Base-by-base conservation (phyloP, 257 asterid species). In the Lithospermum erythrorhizon region DNA sequence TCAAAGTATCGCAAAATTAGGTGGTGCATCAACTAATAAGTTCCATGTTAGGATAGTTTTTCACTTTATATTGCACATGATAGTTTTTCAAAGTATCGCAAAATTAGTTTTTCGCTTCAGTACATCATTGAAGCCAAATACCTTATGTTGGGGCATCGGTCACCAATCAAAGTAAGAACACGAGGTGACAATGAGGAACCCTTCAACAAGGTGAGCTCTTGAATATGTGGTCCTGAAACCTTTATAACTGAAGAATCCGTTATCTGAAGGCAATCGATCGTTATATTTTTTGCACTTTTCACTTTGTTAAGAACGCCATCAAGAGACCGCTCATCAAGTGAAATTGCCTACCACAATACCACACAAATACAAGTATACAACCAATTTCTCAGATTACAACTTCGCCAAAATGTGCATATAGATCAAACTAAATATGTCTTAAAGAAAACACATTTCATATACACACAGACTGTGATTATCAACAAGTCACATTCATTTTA, bases 61-160 rank as follows among this genome's bases (percentile, higher is more conserved):
- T 20, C 21, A n/a, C 25, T 53, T 53, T 20, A 1, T n/a, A 53
- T 53, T 53, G 13, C 24, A n/a, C 20, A 11, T 53, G 13, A 19
- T n/a, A n/a, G n/a, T n/a, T n/a, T n/a, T n/a, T n/a, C n/a, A n/a
- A n/a, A n/a, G n/a, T n/a, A n/a, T n/a, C n/a, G n/a, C n/a, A n/a
- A n/a, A n/a, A n/a, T n/a, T n/a, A n/a, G n/a, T n/a, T n/a, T n/a
- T n/a, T n/a, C n/a, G n/a, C n/a, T n/a, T n/a, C n/a, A 23, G 21
- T 30, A 24, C 24, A 32, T 18, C 54, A 25, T 23, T 19, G 41
- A 69, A 14, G 55, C 19, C 48, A 8, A 25, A 29, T 62, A 83
- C 96, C 96, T 83, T 74, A 86, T 74, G 71, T 80, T 67, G 61
- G 94, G 94, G 73, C 90, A 89, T 59, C 64, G 72, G 21, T 61